These are phyloP conservation scores for Lodderomyces oxycetoniae DNA, from an alignment of 1,139 yeast species.

Conservation along the genomic window DNA sequence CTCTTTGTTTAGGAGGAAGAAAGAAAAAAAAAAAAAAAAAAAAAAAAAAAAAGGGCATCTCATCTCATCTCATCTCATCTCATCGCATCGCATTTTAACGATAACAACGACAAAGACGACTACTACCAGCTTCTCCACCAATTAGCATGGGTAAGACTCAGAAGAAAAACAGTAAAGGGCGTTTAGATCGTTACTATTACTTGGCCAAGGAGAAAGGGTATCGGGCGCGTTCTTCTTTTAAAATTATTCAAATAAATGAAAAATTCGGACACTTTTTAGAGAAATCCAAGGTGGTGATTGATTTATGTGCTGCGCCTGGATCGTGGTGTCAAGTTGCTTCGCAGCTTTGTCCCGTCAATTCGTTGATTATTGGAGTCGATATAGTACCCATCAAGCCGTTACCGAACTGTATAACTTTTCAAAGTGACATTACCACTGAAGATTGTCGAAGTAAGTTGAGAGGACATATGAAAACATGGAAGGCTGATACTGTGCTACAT, in stretches of 20 bases:
- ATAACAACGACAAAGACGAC: too few relatives aligned
- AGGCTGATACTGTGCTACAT: slow-evolving; percentile 95
- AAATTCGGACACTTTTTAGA: slow-evolving; percentile 94
- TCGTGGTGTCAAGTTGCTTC: slow-evolving; percentile 99
- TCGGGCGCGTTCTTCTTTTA: slow-evolving; percentile 98
- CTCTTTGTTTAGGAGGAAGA: background rate
- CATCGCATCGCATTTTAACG: too few relatives aligned
- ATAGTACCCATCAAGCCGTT: slow-evolving; percentile 93
- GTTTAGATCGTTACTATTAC: slow-evolving; percentile 94
- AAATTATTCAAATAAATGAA: slow-evolving; percentile 90
- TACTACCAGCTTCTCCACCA: background rate
- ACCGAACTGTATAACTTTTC: slow-evolving; percentile 91
- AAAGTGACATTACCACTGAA: slow-evolving; percentile 95
- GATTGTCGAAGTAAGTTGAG: slow-evolving; percentile 92
- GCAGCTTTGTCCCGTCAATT: slow-evolving; percentile 84
- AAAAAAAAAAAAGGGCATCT: background rate
- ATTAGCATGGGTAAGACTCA: slow-evolving; percentile 79
- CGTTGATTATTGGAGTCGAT: slow-evolving; percentile 95
- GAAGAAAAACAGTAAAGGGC: slow-evolving; percentile 97
- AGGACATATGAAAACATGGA: slow-evolving; percentile 98
- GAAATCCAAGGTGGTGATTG: slow-evolving; percentile 94
- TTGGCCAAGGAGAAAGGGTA: slow-evolving; percentile 97
- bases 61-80: background rate
- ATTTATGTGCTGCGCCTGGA: slow-evolving; percentile 99
- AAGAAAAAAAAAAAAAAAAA: too few relatives aligned